Evolutionary conservation across 441 rosid genomes (phyloP), one percentile per base, ranked within the genome.

Genomic region (Populus hybrid): DNA sequence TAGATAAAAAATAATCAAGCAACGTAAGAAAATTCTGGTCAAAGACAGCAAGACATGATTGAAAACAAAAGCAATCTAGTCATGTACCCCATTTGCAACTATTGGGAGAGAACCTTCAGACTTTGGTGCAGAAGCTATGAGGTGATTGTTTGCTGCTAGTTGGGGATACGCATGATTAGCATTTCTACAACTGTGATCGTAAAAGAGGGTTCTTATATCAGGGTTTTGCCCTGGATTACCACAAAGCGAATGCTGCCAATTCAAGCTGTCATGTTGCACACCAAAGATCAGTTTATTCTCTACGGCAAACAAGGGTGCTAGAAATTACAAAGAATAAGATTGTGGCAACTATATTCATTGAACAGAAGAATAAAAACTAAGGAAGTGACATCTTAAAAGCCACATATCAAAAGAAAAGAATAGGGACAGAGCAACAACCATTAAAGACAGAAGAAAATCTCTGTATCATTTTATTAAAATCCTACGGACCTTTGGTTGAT

Each of bases 181-280:
- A 72, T 84, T 90, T 69, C 92, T 92, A 81, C 97, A 92, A 78
- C 77, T 86, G 67, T 92, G 97, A 79, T 92, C 97, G 36, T 89
- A 88, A 86, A 92, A 92, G 77, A 91, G 84, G 66, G 95, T 89
- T 82, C 88, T 89, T 73, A 92, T 92, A 83, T 92, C 97, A 32
- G 97, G 97, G 83, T 91, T 91, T 64, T 89, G 74, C 90, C 91
- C 89, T 23, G 95, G 91, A 82, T 88, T 92, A 83, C 88, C 89
- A 84, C 97, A 92, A 78, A 92, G 90, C 73, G 90, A 93, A 81
- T 92, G 97, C 85, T 92, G 97, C 97, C 97, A 92, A 84, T 92
- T 92, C 79, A 92, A 90, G 87, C 97, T 92, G 70, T 28, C 71
- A 79, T 40, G 74, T 80, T 66, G 67, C 73, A 78, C 16, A 63